Percentiles rank a stretch among this genome's conserved stretches.
These are phyloP conservation scores for Ceratobasidium sp. DNA, from an alignment of 1,284 basidiomycete genomes.

Conservation along the genomic window DNA sequence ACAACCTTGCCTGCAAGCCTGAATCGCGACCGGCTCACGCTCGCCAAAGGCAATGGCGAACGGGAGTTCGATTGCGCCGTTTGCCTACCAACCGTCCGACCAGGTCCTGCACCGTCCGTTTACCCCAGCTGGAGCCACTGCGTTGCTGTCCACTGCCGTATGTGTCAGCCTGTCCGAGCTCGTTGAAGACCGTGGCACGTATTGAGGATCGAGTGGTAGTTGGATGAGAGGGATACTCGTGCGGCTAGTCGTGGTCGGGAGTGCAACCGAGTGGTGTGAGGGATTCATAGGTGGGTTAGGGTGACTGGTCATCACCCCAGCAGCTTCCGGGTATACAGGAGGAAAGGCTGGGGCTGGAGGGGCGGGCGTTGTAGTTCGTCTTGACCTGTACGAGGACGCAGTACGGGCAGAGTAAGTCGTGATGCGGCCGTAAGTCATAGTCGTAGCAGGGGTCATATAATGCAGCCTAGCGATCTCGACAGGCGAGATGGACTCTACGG, in stretches of 20 bases:
- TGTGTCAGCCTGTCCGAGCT: background rate
- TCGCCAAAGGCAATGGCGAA: slow-evolving; percentile 8
- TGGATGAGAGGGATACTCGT: slow-evolving; percentile 4
- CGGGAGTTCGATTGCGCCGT: background rate
- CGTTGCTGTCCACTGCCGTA: background rate
- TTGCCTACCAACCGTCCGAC: slow-evolving; percentile 20
- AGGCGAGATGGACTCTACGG: background rate
- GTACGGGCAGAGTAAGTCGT: slow-evolving; percentile 8
- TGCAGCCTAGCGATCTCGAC: slow-evolving; percentile 1
- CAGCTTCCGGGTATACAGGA: background rate
- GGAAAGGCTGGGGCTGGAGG: background rate
- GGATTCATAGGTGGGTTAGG: slow-evolving; percentile 17
- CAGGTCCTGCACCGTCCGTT: slow-evolving; percentile 21
- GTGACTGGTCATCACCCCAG: slow-evolving; percentile 17
- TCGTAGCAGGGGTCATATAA: slow-evolving; percentile 26
- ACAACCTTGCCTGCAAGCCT: slow-evolving; percentile 22
- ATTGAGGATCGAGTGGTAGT: slow-evolving; percentile 2
- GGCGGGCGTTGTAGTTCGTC: slow-evolving; percentile 1
- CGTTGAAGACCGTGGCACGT: slow-evolving; percentile 3
- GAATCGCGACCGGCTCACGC: slow-evolving; percentile 20
- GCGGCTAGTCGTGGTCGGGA: background rate
- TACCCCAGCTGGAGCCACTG: slow-evolving; percentile 20
- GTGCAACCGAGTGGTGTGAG: slow-evolving; percentile 21
- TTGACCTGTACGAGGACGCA: slow-evolving; percentile 10
- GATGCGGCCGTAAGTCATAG: slow-evolving; percentile 1